phyloP scores from a whole-genome alignment of 2,329 filamentous ascomycete species.

The Xylariaceae sp. region DNA sequence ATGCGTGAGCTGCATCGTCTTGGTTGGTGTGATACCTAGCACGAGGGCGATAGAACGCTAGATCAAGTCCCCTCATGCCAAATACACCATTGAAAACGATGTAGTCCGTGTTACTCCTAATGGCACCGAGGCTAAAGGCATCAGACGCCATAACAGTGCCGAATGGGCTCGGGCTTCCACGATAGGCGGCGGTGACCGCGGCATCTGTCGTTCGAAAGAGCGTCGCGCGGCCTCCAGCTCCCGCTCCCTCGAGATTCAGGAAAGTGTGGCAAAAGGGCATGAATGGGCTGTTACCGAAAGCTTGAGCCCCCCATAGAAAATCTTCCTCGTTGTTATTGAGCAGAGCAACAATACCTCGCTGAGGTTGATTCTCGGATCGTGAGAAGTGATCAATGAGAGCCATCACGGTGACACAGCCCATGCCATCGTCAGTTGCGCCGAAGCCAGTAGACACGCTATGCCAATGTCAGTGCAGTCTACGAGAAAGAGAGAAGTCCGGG shows the following conservation, averaged over 20 bases:
- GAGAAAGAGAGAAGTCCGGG: background rate
- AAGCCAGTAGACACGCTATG: constrained; percentile 79
- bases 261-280: constrained; percentile 80
- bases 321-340: constrained; percentile 98
- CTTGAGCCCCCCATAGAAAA: constrained; percentile 78
- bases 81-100: constrained; percentile 71
- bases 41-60: constrained; percentile 85
- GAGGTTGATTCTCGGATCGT: constrained; percentile 62
- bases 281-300: constrained; percentile 77
- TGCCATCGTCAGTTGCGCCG: constrained; percentile 89
- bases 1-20: constrained; percentile 77
- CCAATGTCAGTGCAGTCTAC: constrained; percentile 16
- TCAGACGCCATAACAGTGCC: constrained; percentile 77
- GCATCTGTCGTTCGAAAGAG: constrained; percentile 85
- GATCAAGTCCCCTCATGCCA: constrained; percentile 81
- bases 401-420: constrained; percentile 79
- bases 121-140: constrained; percentile 72
- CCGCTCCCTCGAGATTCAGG: constrained; percentile 90
- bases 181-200: constrained; percentile 77
- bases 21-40: constrained; percentile 86
- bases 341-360: constrained; percentile 73
- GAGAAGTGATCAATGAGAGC: constrained; percentile 87
- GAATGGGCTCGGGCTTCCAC: constrained; percentile 67
- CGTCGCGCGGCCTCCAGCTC: constrained; percentile 80
- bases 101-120: constrained; percentile 87